Base-by-base conservation (phyloP, 805 yeast genomes). In the Phaffomyces opuntiae region DNA sequence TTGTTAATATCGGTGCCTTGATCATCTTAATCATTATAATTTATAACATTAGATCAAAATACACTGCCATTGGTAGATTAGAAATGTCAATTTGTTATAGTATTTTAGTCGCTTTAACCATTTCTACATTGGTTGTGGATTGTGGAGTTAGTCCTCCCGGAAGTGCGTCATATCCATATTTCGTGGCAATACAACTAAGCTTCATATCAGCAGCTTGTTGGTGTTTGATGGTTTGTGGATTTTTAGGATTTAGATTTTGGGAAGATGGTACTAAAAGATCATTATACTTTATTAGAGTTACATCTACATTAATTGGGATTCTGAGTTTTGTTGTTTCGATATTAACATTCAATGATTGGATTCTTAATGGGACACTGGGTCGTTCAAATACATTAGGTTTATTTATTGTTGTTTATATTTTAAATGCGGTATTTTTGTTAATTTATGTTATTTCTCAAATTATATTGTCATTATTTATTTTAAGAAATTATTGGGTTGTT, bases 81-180 rank as follows among this genome's bases (percentile, higher is more conserved):
- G 99, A 93, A 60, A 84, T 89, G 81, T 65, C 87, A 44, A 78
- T 76, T 53, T 83, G 86, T 59, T 83, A 81, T 63, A 80, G 83
- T 64, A 57, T 78, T 37, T 72, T 74, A 50, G 68, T 83, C 31
- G 69, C 77, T 1, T 72, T 85, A 51, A 73, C 79, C 7, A 73
- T 85, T 14, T 67, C 82, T 49, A 74, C 90, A 3, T 69, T 91
- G 40, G 75, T 91, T 21, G 95, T 88, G 5, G 96, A 91, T 59
- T 81, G 95, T 52, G 98, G 98, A 17, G 96, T 91, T 1, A 75
- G 86, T 12, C 96, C 98, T 1, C 93, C 96, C 1, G 84, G 90
- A 3, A 77, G 93, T 2, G 58, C 60, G 2, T 70, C 87, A 5
- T 91, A 80, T 59, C 84, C 87, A 1, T 89, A 84, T 62, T 85